phyloP scores from a whole-genome alignment of 305 asterid genomes.

The Fraxinus xanthoxyloides region DNA sequence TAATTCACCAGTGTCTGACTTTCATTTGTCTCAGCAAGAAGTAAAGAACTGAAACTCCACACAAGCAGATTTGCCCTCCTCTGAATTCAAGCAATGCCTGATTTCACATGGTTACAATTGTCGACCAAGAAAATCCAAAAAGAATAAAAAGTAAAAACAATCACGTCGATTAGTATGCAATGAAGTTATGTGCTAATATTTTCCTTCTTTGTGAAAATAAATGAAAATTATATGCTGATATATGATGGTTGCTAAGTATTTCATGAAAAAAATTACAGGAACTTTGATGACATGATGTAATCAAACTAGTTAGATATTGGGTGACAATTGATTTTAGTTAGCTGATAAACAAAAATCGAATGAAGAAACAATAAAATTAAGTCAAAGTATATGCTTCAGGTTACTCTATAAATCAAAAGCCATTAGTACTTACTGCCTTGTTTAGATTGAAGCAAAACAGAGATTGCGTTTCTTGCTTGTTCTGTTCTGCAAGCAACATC shows the following conservation, averaged over 20 bases:
- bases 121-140: background rate
- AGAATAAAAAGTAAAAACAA: background rate
- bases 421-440: background rate
- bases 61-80: background rate
- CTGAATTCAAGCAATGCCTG: background rate
- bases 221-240: background rate
- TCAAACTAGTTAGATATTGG: background rate
- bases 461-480: background rate
- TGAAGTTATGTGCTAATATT: background rate
- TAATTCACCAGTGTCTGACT: background rate
- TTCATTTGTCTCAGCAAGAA: background rate
- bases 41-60: background rate
- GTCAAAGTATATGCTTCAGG: background rate
- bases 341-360: background rate
- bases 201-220: background rate
- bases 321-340: background rate
- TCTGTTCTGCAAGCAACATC: background rate
- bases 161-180: background rate
- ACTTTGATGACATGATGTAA: background rate
- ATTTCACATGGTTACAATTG: background rate
- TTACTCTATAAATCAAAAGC: background rate
- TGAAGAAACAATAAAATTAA: background rate
- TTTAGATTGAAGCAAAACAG: background rate
- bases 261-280: background rate
- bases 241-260: background rate